Evolutionary conservation across 202 grass and related monocot genomes (phyloP).

Genomic region (Schoenoplectus triqueter): DNA sequence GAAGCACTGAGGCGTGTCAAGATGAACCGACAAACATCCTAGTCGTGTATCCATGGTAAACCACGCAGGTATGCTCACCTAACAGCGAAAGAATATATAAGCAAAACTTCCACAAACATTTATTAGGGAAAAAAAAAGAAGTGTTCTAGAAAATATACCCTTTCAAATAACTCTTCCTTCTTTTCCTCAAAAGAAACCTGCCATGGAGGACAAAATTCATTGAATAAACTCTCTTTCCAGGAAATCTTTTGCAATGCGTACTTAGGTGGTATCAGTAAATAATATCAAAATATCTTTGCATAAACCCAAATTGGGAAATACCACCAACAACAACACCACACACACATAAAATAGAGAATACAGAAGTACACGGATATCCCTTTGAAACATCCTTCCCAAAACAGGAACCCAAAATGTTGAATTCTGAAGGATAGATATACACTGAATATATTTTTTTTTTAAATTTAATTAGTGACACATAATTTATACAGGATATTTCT

Average conservation of each 20-base stretch:
- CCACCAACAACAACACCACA: too few species aligned
- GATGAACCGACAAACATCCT: slow-evolving; percentile 76
- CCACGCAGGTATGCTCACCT: slow-evolving; percentile 98
- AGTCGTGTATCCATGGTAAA: slow-evolving; percentile 91
- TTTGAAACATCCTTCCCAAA: not conserved
- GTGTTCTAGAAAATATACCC: slow-evolving; percentile 54
- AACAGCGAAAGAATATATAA: slow-evolving; percentile 47
- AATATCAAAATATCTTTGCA: slow-evolving; percentile 31
- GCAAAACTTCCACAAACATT: slow-evolving; percentile 21
- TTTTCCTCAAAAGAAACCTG: slow-evolving; percentile 97
- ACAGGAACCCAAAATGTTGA: not conserved
- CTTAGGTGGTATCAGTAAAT: not conserved
- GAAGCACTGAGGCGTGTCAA: slow-evolving; percentile 97
- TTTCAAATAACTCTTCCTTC: slow-evolving; percentile 98
- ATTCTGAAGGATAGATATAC: slow-evolving; percentile 19
- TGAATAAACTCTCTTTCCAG: slow-evolving; percentile 28
- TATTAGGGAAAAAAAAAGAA: not conserved
- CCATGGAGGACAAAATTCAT: slow-evolving; percentile 42
- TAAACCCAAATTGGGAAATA: slow-evolving; percentile 37
- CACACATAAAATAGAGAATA: not conserved
- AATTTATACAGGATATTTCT: not conserved
- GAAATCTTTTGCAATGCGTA: not conserved
- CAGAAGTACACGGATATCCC: not conserved
- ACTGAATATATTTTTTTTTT: slow-evolving; percentile 22
- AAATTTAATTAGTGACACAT: slow-evolving; percentile 13